Conservation (phyloP, 768 basidiomycete species). For the Gyrodon lividus region DNA sequence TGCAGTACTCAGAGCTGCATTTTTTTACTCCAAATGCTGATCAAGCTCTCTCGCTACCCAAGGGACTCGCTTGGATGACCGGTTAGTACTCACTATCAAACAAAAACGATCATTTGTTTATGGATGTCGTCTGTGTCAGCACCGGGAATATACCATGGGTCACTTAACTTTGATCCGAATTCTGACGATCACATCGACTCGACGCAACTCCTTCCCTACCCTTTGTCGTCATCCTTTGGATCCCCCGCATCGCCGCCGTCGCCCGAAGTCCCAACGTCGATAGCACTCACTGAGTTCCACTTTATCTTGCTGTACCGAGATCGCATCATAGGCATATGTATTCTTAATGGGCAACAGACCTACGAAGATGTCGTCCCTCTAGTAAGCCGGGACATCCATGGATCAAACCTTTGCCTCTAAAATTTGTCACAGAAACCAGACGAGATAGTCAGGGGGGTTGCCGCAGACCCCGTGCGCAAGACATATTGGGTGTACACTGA, state of each 20-base stretch:
- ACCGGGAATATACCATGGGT: conserved; percentile 87
- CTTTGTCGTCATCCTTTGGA: conserved; percentile 37
- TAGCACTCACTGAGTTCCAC: conserved; percentile 89
- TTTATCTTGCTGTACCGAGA: conserved; percentile 84
- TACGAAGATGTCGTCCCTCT: conserved; percentile 84
- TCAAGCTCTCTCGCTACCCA: conserved; percentile 68
- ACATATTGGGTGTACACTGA: conserved; percentile 96
- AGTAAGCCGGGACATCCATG: conserved; percentile 43
- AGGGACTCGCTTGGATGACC: conserved; percentile 87
- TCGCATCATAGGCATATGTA: conserved; percentile 72
- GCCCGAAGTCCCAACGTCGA: conserved; percentile 61
- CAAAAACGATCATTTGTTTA: not conserved
- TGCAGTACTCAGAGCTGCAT: conserved; percentile 74
- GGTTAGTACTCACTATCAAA: conserved; percentile 43
- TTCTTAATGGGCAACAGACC: conserved; percentile 74
- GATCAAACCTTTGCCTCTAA: not conserved
- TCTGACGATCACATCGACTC: conserved; percentile 76
- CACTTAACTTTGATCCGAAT: conserved; percentile 64
- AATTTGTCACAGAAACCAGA: conserved; percentile 58
- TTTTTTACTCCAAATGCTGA: conserved; percentile 73
- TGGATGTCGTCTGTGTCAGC: conserved; percentile 39
- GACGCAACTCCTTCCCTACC: conserved; percentile 79
- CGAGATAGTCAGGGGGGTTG: conserved; percentile 71
- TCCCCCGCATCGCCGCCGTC: conserved; percentile 15
- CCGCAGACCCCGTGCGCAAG: conserved; percentile 80